These are phyloP conservation scores for Neocatenulostroma microsporum DNA, from an alignment of 2,329 filamentous ascomycete species.

Conservation along the genomic window DNA sequence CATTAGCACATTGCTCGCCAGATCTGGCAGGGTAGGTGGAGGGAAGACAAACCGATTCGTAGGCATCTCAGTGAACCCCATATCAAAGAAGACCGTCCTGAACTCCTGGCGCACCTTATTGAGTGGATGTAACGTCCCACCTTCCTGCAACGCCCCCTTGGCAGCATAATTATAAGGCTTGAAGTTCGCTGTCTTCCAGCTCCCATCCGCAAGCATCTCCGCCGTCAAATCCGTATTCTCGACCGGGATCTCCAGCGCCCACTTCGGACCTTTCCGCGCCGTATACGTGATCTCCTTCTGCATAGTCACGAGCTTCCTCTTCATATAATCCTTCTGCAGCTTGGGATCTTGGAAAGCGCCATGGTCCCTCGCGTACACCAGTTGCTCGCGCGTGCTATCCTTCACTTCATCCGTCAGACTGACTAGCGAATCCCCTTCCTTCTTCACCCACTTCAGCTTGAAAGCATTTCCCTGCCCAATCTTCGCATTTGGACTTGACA, in stretches of 20 bases:
- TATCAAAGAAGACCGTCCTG: conserved; percentile 97
- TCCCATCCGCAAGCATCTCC: conserved; percentile 80
- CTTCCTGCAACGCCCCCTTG: conserved; percentile 45
- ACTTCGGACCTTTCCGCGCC: conserved; percentile 78
- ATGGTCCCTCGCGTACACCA: conserved; percentile 64
- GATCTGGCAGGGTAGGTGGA: conserved; percentile 39
- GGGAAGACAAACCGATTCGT: conserved; percentile 57
- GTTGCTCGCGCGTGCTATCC: conserved; percentile 68
- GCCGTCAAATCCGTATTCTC: conserved; percentile 93
- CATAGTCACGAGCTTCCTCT: conserved; percentile 79
- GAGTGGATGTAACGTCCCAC: conserved; percentile 47
- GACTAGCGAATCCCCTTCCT: conserved; percentile 49
- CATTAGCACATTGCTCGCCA: neutral
- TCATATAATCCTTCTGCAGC: conserved; percentile 71
- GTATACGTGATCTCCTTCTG: conserved; percentile 82
- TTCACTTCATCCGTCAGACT: conserved; percentile 62
- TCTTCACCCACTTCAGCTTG: conserved; percentile 63
- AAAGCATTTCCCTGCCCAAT: conserved; percentile 94
- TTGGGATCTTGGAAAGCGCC: conserved; percentile 66
- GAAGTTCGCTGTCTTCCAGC: conserved; percentile 88
- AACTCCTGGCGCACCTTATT: conserved; percentile 97
- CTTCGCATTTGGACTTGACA: conserved; percentile 69
- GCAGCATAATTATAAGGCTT: conserved; percentile 77
- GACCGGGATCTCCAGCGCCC: conserved; percentile 77
- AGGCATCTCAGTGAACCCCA: conserved; percentile 98